Evolutionary conservation across 2,329 filamentous ascomycete genomes (phyloP), one percentile per base, ranked within the genome.

Genomic region (Beauveria sp.): DNA sequence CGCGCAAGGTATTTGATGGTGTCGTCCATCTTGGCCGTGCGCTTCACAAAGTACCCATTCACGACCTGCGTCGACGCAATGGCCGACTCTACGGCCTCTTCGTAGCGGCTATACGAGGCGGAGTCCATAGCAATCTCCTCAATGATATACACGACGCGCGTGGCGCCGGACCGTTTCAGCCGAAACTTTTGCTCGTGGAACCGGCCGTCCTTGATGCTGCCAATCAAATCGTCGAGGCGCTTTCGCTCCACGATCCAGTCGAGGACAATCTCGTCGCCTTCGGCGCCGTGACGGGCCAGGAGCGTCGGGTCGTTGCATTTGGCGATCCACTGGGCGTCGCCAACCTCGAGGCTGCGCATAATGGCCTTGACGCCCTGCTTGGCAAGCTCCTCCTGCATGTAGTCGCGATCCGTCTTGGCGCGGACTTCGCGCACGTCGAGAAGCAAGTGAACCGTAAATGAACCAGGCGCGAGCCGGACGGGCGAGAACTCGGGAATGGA

Each of bases 121-220:
- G 80, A 69, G 49, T 86, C 80, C 69, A 91, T 79, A 12, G 81
- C 70, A 62, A 88, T 87, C 66, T 92, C 86, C 70, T 95, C 90
- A 60, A 95, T 81, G 26, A 95, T 79, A 69, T 93, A 95, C 43
- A 91, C 81, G 16, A 93, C 87, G 67, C 92, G 89, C 62, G 83
- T 84, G n/a, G 91, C 79, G 0, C 90, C 90, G 0, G 85, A 90
- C 57, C 85, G 85, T 60, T 83, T 82, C 12, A 93, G 79, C 1
- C 90, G 86, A 70, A 92, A 93, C 70, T 95, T 93, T 70, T 95
- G 90, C 71, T 95, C 90, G 66, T 88, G 87, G 67, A 92, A 93
- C 2, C 90, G 85, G 1, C 89, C 89, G 64, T 93, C 90, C 71
- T 89, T 91, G 74, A 95, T 91, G 64, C 88, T 92, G 56, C 81